These are phyloP conservation scores for Anethum foeniculum DNA, from an alignment of 140 eudicot species.

Conservation along the genomic window DNA sequence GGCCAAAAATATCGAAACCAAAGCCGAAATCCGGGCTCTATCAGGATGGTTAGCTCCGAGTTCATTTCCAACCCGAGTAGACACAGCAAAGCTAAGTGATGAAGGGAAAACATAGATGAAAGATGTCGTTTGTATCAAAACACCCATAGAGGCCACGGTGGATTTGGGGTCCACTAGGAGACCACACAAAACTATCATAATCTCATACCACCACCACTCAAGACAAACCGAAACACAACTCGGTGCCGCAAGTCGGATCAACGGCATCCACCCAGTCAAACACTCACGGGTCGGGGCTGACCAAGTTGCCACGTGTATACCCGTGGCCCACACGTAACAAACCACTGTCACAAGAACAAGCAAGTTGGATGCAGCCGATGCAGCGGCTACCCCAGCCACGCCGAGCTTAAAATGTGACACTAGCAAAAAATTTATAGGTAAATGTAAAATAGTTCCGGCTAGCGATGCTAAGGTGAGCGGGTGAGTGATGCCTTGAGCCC, in stretches of 20 bases:
- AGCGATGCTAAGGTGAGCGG: slow-evolving; percentile 53
- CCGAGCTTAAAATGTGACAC: slow-evolving; percentile 32
- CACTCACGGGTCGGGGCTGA: slow-evolving; percentile 44
- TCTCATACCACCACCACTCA: slow-evolving; percentile 90
- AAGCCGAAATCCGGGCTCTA: slow-evolving; percentile 42
- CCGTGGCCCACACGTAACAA: slow-evolving; percentile 38
- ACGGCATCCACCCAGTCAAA: slow-evolving; percentile 54
- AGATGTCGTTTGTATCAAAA: slow-evolving; percentile 59
- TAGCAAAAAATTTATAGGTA: slow-evolving; percentile 34
- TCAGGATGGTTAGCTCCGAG: slow-evolving; percentile 61
- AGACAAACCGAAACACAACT: slow-evolving; percentile 77
- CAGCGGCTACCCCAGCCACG: slow-evolving; percentile 44
- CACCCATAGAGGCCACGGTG: slow-evolving; percentile 71
- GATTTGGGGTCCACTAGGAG: slow-evolving; percentile 47
- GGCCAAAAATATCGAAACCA: slow-evolving; percentile 37
- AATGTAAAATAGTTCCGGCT: slow-evolving; percentile 41
- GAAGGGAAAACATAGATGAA: slow-evolving; percentile 57
- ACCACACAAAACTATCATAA: slow-evolving; percentile 72
- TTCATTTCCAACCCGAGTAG: slow-evolving; percentile 74
- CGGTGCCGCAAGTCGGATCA: slow-evolving; percentile 52
- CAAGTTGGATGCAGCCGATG: slow-evolving; percentile 46
- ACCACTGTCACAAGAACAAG: slow-evolving; percentile 27
- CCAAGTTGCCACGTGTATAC: slow-evolving; percentile 51
- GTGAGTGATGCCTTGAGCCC: slow-evolving; percentile 64
- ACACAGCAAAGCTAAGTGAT: slow-evolving; percentile 50